Evolutionary conservation across 179 eudicot species (phyloP).

Genomic region (Silene noctiflora): DNA sequence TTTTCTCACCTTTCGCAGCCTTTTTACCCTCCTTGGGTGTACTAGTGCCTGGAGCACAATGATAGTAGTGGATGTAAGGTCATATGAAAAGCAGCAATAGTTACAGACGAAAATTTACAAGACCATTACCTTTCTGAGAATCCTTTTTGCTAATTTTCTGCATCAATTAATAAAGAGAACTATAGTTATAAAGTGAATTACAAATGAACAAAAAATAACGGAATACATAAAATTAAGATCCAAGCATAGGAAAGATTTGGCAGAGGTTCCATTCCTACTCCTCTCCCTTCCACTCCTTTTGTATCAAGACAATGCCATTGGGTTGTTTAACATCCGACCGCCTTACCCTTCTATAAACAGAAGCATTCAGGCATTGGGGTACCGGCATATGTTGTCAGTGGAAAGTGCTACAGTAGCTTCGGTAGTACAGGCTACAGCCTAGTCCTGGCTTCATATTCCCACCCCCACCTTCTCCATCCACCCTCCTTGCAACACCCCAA

Average conservation of each 20-base stretch:
- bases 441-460: too few species aligned
- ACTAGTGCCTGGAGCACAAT: constrained; percentile 17
- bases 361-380: too few species aligned
- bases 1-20: constrained; percentile 41
- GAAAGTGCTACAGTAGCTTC: too few species aligned
- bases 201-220: not conserved
- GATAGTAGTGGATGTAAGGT: not conserved
- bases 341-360: too few species aligned
- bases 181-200: not conserved
- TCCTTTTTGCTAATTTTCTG: constrained; percentile 64
- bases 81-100: constrained; percentile 1
- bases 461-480: too few species aligned
- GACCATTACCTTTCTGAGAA: constrained; percentile 52
- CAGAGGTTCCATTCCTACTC: too few species aligned
- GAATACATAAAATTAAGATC: not conserved
- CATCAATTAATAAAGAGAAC: constrained; percentile 14
- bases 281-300: too few species aligned
- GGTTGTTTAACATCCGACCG: too few species aligned
- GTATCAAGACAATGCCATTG: too few species aligned
- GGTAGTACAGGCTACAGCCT: too few species aligned
- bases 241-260: not conserved
- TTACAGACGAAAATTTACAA: not conserved
- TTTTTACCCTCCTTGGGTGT: constrained; percentile 42
- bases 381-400: too few species aligned
- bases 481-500: too few species aligned